Conservation (phyloP, 495 filamentous ascomycete species). For the Talaromyces wortmannii region DNA sequence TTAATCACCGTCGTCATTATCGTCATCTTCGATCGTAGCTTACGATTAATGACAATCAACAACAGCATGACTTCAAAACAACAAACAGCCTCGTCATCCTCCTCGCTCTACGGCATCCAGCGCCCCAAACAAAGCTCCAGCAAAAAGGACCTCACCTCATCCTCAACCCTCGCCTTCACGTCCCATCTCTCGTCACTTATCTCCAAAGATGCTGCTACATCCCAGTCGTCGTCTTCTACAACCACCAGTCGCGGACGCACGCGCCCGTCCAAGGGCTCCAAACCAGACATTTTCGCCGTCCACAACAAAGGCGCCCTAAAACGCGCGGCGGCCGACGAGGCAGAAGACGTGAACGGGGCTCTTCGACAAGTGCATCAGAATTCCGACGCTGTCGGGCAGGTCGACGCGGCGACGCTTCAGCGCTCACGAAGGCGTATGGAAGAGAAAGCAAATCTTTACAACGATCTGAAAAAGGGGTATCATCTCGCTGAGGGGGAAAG, state of each 20-base stretch:
- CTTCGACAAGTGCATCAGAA: conserved; percentile 24
- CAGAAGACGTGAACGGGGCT: conserved; percentile 11
- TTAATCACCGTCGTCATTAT: not conserved
- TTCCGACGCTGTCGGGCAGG: conserved; percentile 28
- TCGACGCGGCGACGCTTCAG: conserved; percentile 38
- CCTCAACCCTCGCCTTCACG: conserved; percentile 72
- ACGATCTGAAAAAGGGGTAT: conserved; percentile 72
- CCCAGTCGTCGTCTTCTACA: conserved; percentile 7
- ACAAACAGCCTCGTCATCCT: not conserved
- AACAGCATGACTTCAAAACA: conserved; percentile 8
- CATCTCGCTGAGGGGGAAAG: conserved; percentile 25
- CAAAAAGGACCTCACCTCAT: conserved; percentile 54
- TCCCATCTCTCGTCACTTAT: conserved; percentile 70
- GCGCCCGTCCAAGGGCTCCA: conserved; percentile 55
- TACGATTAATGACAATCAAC: not conserved
- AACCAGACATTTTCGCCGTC: conserved; percentile 63
- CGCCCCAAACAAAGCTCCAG: conserved; percentile 45
- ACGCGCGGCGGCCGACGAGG: conserved; percentile 46
- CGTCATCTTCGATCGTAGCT: too few relatives aligned
- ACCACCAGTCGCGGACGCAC: conserved; percentile 44
- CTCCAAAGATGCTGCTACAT: conserved; percentile 30
- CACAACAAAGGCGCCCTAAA: conserved; percentile 66
- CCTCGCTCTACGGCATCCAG: conserved; percentile 67
- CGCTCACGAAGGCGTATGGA: conserved; percentile 74
- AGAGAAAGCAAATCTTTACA: conserved; percentile 79